These are phyloP conservation scores for Xylaria acuta DNA, from an alignment of 495 filamentous ascomycete genomes.

Conservation along the genomic window DNA sequence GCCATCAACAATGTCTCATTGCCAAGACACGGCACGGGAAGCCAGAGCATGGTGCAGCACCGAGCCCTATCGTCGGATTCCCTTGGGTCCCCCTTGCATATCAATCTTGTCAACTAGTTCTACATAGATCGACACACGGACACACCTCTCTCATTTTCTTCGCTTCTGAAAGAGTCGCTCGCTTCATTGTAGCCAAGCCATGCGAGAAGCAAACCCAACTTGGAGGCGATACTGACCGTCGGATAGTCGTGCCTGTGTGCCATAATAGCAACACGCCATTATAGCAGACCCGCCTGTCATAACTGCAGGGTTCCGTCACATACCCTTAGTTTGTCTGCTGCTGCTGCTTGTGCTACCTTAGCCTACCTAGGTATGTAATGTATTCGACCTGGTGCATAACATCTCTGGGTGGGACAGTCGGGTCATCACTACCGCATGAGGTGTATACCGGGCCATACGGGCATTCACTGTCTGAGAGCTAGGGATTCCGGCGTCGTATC, in stretches of 20 bases:
- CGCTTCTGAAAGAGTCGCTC: slow-evolving; percentile 8
- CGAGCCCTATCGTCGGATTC: slow-evolving; percentile 16
- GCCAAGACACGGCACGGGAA: slow-evolving; percentile 28
- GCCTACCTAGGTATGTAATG: background rate
- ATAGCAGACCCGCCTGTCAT: background rate
- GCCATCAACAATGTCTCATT: slow-evolving; percentile 8
- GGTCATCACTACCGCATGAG: background rate
- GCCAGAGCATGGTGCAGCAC: background rate
- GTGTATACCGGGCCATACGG: too few relatives aligned
- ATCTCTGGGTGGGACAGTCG: background rate
- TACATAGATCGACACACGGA: slow-evolving; percentile 1
- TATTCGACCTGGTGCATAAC: background rate
- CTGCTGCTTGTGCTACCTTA: background rate
- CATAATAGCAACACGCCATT: slow-evolving; percentile 22
- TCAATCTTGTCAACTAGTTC: background rate
- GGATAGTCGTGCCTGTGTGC: slow-evolving; percentile 27
- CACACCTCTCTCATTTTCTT: background rate
- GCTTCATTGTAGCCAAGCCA: slow-evolving; percentile 18
- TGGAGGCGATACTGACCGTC: slow-evolving; percentile 26
- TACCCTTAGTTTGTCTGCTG: background rate
- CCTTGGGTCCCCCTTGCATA: slow-evolving; percentile 1
- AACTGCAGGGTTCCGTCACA: background rate
- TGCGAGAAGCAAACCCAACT: slow-evolving; percentile 10
- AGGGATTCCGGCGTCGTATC: slow-evolving; percentile 6
- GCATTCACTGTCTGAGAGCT: background rate